Evolutionary conservation across 1,284 basidiomycete genomes (phyloP), one percentile per base, ranked within the genome.

Genomic region (Sutorius eximius): DNA sequence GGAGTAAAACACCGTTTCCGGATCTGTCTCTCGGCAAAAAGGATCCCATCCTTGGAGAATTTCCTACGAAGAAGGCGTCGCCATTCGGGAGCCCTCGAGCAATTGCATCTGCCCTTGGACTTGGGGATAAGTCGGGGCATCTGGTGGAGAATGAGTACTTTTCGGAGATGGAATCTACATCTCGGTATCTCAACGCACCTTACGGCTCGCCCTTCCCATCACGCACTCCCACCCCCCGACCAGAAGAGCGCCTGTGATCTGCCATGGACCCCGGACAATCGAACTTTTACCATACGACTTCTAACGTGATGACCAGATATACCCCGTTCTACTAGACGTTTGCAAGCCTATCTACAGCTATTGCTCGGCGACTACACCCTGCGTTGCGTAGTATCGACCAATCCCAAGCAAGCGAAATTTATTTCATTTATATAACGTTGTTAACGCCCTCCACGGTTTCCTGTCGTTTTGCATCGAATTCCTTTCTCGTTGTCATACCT

Each of bases 171-270:
- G 59, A 77, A 58, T 78, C 81, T 38, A 83, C 83, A 24, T 60
- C 71, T 55, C 75, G 82, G 59, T 86, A 86, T 63, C 77, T 83
- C 53, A 78, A 76, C 54, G 81, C 83, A 44, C 85, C 84, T 18
- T 87, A 86, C 62, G 85, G 84, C 10, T 85, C 83, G 9, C 86
- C 86, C 11, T 84, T 81, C 62, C 77, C 82, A 3, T 85, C 84
- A 38, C 76, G 80, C 45, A 74, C 82, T 27, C 81, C 83, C 9
- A 86, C 85, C 10, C 80, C 82, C 20, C 54, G 71, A 55, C 69
- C 61, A 37, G 70, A 72, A 53, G 68, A 70, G 59, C 63, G 62
- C 54, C 49, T 46, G 67, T 69, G 61, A 72, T 41, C 43, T 36
- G n/a, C n/a, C 48, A 53, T 49, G 59, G 51, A 61, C 51, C 33